Evolutionary conservation across 768 basidiomycete species (phyloP).

Genomic region (Mycena filopes): DNA sequence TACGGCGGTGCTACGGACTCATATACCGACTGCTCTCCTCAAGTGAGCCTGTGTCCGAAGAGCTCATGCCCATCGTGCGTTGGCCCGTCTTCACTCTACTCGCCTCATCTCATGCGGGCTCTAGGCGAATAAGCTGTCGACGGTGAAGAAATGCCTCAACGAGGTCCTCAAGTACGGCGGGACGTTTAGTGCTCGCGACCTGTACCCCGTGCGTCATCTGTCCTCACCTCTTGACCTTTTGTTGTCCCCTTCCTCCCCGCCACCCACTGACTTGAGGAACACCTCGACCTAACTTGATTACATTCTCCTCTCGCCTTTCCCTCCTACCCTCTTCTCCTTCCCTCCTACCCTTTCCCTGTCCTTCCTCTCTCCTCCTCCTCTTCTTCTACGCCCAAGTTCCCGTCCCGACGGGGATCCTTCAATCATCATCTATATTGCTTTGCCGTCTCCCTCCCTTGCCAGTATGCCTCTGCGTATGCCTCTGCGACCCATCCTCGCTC

Average conservation of each 20-base stretch:
- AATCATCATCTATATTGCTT: too few relatives aligned
- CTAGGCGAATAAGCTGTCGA: constrained; percentile 95
- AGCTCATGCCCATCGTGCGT: constrained; percentile 92
- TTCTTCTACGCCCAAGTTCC: too few relatives aligned
- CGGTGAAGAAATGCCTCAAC: constrained; percentile 96
- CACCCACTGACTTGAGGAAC: too few relatives aligned
- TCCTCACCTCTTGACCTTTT: constrained; percentile 8
- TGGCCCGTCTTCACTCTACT: not conserved
- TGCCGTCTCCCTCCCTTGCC: too few relatives aligned
- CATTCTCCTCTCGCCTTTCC: not conserved
- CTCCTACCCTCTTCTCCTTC: not conserved
- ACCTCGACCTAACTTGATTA: not conserved
- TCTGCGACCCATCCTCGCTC: not conserved
- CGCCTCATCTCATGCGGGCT: not conserved
- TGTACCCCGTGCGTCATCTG: constrained; percentile 81
- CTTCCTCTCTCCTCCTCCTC: too few relatives aligned
- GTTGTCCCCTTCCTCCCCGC: not conserved
- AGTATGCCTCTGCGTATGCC: too few relatives aligned
- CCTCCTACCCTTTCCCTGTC: not conserved
- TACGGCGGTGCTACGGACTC: constrained; percentile 95
- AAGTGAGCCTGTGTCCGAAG: constrained; percentile 97
- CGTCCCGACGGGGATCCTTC: not conserved
- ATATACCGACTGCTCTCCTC: constrained; percentile 94
- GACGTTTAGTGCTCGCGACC: constrained; percentile 89
- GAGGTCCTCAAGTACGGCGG: constrained; percentile 97